A percentile compares a stretch with the other conserved stretches of the same genome.
These are phyloP conservation scores for Jimgerdemannia lactiflua DNA, from an alignment of 192 early-diverging fungal species.

Conservation along the genomic window DNA sequence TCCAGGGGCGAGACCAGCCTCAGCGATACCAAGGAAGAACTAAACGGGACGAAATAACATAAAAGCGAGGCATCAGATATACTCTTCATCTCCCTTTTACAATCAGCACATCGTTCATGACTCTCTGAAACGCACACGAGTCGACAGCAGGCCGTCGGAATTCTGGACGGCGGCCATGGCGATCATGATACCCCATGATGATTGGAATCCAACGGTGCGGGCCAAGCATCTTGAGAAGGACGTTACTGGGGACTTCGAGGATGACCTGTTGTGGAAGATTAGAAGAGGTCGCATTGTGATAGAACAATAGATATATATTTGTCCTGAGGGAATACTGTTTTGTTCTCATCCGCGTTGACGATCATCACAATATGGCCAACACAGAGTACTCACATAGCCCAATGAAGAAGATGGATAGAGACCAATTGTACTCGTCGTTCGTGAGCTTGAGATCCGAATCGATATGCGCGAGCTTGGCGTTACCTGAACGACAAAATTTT, in stretches of 20 bases:
- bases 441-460: constrained; percentile 40
- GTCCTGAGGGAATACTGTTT: too few relatives aligned
- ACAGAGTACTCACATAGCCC: constrained; percentile 40
- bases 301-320: too few relatives aligned
- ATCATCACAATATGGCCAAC: too few relatives aligned
- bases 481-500: constrained; percentile 26
- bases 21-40: constrained; percentile 57
- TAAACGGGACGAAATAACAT: not conserved
- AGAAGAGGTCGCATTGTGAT: too few relatives aligned
- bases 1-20: constrained; percentile 59
- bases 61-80: too few relatives aligned
- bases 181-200: constrained; percentile 48
- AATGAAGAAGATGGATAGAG: constrained; percentile 67
- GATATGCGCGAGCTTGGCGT: constrained; percentile 56
- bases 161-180: constrained; percentile 47
- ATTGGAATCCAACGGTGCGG: constrained; percentile 55
- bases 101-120: not conserved
- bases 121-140: constrained; percentile 29
- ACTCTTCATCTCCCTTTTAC: too few relatives aligned
- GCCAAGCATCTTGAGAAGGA: constrained; percentile 57
- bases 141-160: constrained; percentile 36
- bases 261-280: constrained; percentile 41
- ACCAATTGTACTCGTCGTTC: constrained; percentile 50
- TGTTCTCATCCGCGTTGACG: too few relatives aligned
- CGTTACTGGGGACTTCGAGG: constrained; percentile 75